phyloP scores from a whole-genome alignment of 345 rosid genomes.

The Euphorbia pulcherrima region DNA sequence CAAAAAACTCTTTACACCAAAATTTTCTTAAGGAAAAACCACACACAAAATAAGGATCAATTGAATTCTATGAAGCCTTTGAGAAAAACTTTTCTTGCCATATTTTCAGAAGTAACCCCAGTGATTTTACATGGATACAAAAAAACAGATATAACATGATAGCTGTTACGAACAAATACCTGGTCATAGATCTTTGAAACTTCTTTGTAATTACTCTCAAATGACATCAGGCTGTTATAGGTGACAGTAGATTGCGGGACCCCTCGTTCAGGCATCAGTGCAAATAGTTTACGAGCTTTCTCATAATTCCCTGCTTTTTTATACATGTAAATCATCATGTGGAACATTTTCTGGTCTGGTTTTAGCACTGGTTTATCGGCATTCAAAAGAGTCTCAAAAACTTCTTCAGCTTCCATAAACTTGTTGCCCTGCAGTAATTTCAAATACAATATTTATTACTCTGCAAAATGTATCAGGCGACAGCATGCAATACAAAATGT shows the following conservation, averaged over 20 bases:
- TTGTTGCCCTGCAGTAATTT: conserved; percentile 54
- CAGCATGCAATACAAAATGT: conserved; percentile 4
- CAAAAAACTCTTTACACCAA: not conserved
- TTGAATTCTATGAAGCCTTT: not conserved
- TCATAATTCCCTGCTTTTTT: conserved; percentile 82
- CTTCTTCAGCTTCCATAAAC: conserved; percentile 78
- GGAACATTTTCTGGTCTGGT: conserved; percentile 94
- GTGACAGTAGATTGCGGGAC: conserved; percentile 71
- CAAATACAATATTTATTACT: conserved; percentile 13
- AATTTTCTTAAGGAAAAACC: conserved; percentile 4
- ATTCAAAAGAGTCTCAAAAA: conserved; percentile 71
- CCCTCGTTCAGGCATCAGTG: conserved; percentile 67
- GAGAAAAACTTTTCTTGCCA: not conserved
- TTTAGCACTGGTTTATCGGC: conserved; percentile 59
- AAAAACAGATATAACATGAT: not conserved
- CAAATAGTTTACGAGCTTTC: conserved; percentile 73
- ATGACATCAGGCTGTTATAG: conserved; percentile 89
- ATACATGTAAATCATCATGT: conserved; percentile 90
- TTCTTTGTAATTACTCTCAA: conserved; percentile 86
- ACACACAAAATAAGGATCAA: not conserved
- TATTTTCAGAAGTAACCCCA: not conserved
- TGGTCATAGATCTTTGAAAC: conserved; percentile 93
- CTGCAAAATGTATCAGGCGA: conserved; percentile 8
- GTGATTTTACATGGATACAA: not conserved
- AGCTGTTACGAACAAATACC: conserved; percentile 36